Evolutionary conservation across 2,329 filamentous ascomycete species (phyloP).

Genomic region (Nannizziopsis barbatae): DNA sequence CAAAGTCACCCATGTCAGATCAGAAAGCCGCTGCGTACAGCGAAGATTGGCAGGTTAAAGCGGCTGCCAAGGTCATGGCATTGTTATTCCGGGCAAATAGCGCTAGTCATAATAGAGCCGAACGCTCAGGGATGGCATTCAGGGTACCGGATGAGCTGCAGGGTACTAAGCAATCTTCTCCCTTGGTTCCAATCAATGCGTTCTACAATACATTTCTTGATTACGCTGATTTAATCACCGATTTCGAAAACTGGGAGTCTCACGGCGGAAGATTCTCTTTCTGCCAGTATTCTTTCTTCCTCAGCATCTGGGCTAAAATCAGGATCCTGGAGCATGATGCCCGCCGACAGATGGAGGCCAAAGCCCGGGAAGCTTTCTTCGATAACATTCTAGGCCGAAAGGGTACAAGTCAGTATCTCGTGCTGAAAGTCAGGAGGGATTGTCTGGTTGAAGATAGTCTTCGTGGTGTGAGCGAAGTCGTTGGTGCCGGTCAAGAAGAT

Average conservation of each 20-base stretch:
- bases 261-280: constrained; percentile 67
- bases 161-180: constrained; percentile 29
- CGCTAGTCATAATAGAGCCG: constrained; percentile 21
- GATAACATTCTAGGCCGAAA: constrained; percentile 70
- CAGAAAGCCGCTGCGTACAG: constrained; percentile 50
- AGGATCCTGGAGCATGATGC: constrained; percentile 82
- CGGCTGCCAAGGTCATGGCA: constrained; percentile 67
- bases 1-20: constrained; percentile 39
- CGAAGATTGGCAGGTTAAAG: constrained; percentile 83
- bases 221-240: constrained; percentile 69
- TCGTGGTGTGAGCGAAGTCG: constrained; percentile 70
- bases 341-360: constrained; percentile 75
- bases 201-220: constrained; percentile 85
- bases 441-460: constrained; percentile 84
- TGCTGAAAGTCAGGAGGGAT: constrained; percentile 66
- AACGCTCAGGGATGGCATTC: constrained; percentile 27
- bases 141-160: constrained; percentile 18
- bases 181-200: constrained; percentile 64
- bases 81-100: constrained; percentile 76
- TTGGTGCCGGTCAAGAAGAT: constrained; percentile 69
- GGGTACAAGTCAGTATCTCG: constrained; percentile 63
- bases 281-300: constrained; percentile 82
- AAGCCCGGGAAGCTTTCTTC: constrained; percentile 81
- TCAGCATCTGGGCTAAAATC: constrained; percentile 88
- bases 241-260: constrained; percentile 81